These are phyloP conservation scores for Ophiognomonia clavigignenti-juglandacearum DNA, from an alignment of 2,329 filamentous ascomycete genomes.

Conservation along the genomic window DNA sequence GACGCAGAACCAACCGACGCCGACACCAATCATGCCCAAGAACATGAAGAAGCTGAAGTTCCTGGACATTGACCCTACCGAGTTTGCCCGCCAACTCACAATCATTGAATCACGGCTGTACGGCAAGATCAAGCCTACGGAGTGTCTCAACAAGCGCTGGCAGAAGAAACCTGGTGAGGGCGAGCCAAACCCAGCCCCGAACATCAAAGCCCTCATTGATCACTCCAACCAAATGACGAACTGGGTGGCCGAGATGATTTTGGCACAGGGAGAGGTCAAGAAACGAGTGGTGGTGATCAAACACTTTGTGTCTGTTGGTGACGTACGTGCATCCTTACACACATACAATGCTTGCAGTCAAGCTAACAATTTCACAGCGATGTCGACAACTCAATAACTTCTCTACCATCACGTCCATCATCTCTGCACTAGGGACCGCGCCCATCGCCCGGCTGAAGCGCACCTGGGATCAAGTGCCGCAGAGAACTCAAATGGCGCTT, in stretches of 20 bases:
- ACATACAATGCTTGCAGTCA: not conserved
- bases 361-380: constrained; percentile 56
- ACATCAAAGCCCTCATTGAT: constrained; percentile 92
- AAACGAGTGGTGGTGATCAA: constrained; percentile 97
- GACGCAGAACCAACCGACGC: constrained; percentile 76
- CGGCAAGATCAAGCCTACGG: constrained; percentile 90
- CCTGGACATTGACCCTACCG: constrained; percentile 88
- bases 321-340: constrained; percentile 58
- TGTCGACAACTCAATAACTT: constrained; percentile 93
- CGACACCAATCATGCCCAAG: constrained; percentile 88
- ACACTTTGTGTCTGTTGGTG: constrained; percentile 93
- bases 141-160: constrained; percentile 98
- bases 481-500: constrained; percentile 71
- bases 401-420: constrained; percentile 94
- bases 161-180: constrained; percentile 86
- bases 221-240: constrained; percentile 99
- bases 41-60: constrained; percentile 99
- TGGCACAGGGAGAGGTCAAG: constrained; percentile 90
- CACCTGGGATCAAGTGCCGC: constrained; percentile 91
- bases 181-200: constrained; percentile 80
- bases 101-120: constrained; percentile 95
- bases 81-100: constrained; percentile 96
- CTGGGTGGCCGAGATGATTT: constrained; percentile 98
- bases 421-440: constrained; percentile 89
- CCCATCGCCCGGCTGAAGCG: constrained; percentile 90